phyloP scores from a whole-genome alignment of 495 filamentous ascomycete genomes.

The Elasticomyces elasticus region DNA sequence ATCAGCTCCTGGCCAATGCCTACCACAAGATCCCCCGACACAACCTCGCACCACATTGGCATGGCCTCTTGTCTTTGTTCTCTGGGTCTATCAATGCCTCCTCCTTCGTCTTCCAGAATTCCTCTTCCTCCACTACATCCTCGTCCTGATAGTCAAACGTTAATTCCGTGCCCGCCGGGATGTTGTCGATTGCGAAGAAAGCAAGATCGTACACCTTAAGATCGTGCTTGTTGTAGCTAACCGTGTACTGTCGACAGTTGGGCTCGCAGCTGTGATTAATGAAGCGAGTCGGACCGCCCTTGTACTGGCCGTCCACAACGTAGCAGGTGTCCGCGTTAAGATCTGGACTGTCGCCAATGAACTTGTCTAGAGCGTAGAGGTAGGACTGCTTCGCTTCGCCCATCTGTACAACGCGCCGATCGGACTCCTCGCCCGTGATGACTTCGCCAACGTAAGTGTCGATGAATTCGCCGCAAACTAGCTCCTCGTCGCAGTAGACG shows the following conservation, averaged over 20 bases:
- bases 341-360: constrained; percentile 36
- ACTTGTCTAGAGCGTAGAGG: constrained; percentile 79
- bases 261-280: constrained; percentile 62
- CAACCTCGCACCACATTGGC: constrained; percentile 55
- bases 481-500: constrained; percentile 55
- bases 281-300: constrained; percentile 50
- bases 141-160: constrained; percentile 73
- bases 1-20: no score
- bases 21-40: constrained; percentile 60
- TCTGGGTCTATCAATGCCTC: constrained; percentile 33
- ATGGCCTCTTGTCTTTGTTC: constrained; percentile 44
- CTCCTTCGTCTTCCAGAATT: constrained; percentile 23
- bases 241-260: constrained; percentile 72
- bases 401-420: constrained; percentile 48
- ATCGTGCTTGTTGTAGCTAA: constrained; percentile 68
- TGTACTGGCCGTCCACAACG: constrained; percentile 50
- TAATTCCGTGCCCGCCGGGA: constrained; percentile 60
- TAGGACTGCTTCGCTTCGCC: constrained; percentile 52
- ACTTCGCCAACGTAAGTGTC: constrained; percentile 85
- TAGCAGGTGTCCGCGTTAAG: constrained; percentile 32
- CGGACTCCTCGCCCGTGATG: constrained; percentile 60
- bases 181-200: constrained; percentile 67
- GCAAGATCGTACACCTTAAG: constrained; percentile 73
- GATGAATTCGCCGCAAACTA: constrained; percentile 74
- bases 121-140: constrained; percentile 43